Conservation (phyloP, 257 asterid genomes). For the Nicotiana benthamiana region DNA sequence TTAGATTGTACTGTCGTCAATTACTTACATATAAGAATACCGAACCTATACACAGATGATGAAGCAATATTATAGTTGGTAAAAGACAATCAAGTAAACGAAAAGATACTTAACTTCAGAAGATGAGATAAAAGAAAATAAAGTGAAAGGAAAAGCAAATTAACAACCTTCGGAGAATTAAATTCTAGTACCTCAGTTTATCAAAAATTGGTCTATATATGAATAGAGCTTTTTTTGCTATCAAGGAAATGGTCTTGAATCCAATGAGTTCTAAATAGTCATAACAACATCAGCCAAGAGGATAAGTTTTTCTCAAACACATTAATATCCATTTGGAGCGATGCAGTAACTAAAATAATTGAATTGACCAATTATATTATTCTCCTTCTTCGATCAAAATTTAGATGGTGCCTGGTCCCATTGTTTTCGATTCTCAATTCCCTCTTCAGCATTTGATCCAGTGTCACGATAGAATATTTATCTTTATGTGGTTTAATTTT, state of each 20-base stretch:
- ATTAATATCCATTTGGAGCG: neutral
- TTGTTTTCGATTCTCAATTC: neutral
- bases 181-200: conserved; percentile 19
- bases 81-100: neutral
- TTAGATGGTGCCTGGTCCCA: neutral
- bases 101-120: neutral
- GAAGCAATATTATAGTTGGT: no score
- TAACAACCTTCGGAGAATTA: neutral
- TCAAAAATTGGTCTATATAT: neutral
- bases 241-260: neutral
- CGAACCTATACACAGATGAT: no score
- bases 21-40: no score
- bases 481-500: neutral
- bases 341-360: neutral
- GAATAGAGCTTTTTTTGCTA: neutral
- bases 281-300: neutral
- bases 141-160: neutral
- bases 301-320: neutral
- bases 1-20: no score
- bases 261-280: neutral
- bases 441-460: neutral
- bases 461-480: neutral
- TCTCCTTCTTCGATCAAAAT: neutral
- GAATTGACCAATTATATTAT: neutral
- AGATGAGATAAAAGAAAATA: neutral